These are phyloP conservation scores for Colletotrichum euphorbiae DNA, from an alignment of 2,329 filamentous ascomycete genomes.

Conservation along the genomic window DNA sequence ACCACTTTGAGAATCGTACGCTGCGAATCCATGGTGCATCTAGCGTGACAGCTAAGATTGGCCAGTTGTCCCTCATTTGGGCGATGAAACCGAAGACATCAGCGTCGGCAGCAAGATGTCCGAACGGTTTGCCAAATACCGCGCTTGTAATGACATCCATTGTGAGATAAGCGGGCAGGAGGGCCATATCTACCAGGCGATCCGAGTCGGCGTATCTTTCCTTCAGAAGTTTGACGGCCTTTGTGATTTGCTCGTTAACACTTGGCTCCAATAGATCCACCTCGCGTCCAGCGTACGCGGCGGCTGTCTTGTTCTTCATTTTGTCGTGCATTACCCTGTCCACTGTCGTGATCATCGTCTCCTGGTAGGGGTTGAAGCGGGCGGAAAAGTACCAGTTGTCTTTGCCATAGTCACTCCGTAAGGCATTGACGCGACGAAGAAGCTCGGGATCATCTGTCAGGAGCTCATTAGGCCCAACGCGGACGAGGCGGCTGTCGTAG, in stretches of 20 bases:
- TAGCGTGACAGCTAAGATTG: constrained; percentile 35
- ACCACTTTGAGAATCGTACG: constrained; percentile 40
- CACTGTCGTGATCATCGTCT: constrained; percentile 43
- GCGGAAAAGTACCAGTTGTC: constrained; percentile 44
- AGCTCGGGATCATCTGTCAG: constrained; percentile 48
- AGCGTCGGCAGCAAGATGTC: constrained; percentile 42
- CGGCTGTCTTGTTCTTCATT: constrained; percentile 19
- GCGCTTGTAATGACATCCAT: constrained; percentile 45
- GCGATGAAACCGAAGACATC: constrained; percentile 42
- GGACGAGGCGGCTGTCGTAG: constrained; percentile 45
- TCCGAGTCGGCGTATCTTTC: constrained; percentile 6
- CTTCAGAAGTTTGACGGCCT: constrained; percentile 26
- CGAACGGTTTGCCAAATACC: constrained; percentile 44
- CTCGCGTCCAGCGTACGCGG: constrained; percentile 25
- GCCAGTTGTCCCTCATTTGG: constrained; percentile 31
- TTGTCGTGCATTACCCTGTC: constrained; percentile 41
- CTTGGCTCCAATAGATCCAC: constrained; percentile 41
- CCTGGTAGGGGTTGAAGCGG: constrained; percentile 44
- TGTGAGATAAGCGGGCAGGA: constrained; percentile 9
- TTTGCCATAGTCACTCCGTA: constrained; percentile 44
- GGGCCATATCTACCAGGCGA: background rate
- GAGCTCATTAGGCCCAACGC: constrained; percentile 49
- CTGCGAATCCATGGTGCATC: constrained; percentile 43
- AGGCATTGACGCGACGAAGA: constrained; percentile 46
- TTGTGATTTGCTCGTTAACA: constrained; percentile 24